Evolutionary conservation across 2,329 filamentous ascomycete genomes (phyloP).

Genomic region (Neofusicoccum cordaticola): DNA sequence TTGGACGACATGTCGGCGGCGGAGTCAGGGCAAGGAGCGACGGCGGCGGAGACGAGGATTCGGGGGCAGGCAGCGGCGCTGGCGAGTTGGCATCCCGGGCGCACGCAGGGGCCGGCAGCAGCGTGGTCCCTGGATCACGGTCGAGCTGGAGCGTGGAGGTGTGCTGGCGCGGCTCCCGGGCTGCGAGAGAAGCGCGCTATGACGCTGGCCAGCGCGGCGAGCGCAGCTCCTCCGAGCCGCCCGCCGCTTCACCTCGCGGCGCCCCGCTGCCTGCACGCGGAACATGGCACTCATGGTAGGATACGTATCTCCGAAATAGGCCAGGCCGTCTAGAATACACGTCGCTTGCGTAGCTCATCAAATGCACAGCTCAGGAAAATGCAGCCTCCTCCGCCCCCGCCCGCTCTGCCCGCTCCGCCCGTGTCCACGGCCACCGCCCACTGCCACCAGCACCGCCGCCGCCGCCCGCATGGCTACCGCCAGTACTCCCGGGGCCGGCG

Average conservation of each 20-base stretch:
- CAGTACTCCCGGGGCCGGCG: slow-evolving; percentile 7
- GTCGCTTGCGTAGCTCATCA: too few relatives aligned
- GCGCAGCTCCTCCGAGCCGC: neutral
- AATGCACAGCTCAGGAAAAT: too few relatives aligned
- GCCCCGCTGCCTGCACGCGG: too few relatives aligned
- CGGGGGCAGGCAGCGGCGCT: neutral
- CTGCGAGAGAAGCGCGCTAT: neutral
- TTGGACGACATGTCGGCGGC: slow-evolving; percentile 28
- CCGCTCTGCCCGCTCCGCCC: neutral
- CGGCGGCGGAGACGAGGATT: neutral
- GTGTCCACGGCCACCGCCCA: neutral
- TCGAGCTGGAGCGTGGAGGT: neutral
- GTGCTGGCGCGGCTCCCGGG: too few relatives aligned
- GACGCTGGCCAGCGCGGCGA: neutral
- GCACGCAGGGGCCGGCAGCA: neutral
- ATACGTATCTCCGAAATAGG: too few relatives aligned
- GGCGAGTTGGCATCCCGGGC: neutral
- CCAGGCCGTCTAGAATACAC: too few relatives aligned
- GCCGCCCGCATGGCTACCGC: slow-evolving; percentile 19
- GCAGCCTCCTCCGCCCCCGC: neutral
- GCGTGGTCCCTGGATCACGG: too few relatives aligned
- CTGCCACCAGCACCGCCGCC: neutral
- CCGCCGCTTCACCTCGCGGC: too few relatives aligned
- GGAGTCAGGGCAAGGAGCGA: neutral
- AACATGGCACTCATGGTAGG: too few relatives aligned